Evolutionary conservation across 2,329 filamentous ascomycete genomes (phyloP).

Genomic region (Blumeria hordei): DNA sequence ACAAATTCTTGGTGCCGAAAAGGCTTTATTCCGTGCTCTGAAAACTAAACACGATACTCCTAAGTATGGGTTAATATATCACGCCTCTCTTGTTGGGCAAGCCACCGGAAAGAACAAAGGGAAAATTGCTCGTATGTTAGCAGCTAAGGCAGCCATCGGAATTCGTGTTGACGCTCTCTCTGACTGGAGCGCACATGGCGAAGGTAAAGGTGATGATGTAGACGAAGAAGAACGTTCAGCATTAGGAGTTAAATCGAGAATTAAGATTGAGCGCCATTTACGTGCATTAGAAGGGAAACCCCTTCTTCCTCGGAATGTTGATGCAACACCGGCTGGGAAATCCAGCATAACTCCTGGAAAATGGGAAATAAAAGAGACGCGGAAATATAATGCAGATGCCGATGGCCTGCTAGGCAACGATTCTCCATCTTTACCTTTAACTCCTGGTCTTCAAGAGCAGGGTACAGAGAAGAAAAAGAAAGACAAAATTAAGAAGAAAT

Average conservation of each 20-base stretch:
- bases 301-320: constrained; percentile 48
- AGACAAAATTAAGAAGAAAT: constrained; percentile 14
- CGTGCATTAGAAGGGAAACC: constrained; percentile 77
- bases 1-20: constrained; percentile 95
- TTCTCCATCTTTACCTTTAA: constrained; percentile 16
- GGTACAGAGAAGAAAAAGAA: constrained; percentile 21
- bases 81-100: constrained; percentile 83
- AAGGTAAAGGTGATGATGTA: constrained; percentile 35
- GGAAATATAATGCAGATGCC: constrained; percentile 86
- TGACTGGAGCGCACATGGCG: constrained; percentile 46
- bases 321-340: constrained; percentile 51
- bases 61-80: constrained; percentile 91
- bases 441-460: not conserved
- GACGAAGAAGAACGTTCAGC: constrained; percentile 77
- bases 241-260: constrained; percentile 48
- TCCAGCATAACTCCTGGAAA: constrained; percentile 39
- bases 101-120: constrained; percentile 97
- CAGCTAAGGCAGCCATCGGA: constrained; percentile 80
- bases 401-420: constrained; percentile 58
- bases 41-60: constrained; percentile 99
- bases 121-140: constrained; percentile 92
- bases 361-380: constrained; percentile 76
- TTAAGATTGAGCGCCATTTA: constrained; percentile 53
- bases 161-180: constrained; percentile 76
- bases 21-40: constrained; percentile 89